These are phyloP conservation scores for Pelargonium fulgidum DNA, from an alignment of 441 rosid species.

Conservation along the genomic window DNA sequence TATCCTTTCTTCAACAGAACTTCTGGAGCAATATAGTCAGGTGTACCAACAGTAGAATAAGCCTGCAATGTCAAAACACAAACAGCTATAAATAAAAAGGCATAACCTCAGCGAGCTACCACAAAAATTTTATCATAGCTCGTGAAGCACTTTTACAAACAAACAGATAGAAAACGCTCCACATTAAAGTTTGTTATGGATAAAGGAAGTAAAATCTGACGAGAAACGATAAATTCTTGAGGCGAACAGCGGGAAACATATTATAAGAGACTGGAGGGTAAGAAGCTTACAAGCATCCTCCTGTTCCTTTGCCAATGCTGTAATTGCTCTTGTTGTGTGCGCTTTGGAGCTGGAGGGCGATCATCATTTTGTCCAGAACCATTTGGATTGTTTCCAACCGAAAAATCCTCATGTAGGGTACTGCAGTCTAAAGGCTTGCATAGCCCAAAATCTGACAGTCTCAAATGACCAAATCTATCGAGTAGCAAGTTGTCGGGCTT, in stretches of 20 bases:
- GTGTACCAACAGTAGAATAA: slow-evolving; percentile 96
- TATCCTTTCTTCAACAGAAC: slow-evolving; percentile 94
- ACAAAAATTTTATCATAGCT: background rate
- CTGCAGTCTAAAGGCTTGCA: slow-evolving; percentile 30
- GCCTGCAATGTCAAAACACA: slow-evolving; percentile 41
- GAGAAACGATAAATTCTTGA: background rate
- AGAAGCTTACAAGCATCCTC: slow-evolving; percentile 23
- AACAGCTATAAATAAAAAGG: background rate
- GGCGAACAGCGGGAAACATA: background rate
- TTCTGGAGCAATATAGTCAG: slow-evolving; percentile 98
- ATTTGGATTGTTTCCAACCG: slow-evolving; percentile 9
- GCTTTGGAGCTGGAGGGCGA: slow-evolving; percentile 3
- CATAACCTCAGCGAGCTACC: background rate
- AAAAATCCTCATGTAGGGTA: slow-evolving; percentile 20
- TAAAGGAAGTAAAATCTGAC: background rate
- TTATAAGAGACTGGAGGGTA: background rate
- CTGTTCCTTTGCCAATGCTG: slow-evolving; percentile 29
- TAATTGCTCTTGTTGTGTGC: slow-evolving; percentile 21
- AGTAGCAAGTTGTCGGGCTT: slow-evolving; percentile 28
- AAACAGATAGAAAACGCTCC: background rate
- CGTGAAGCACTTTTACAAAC: background rate
- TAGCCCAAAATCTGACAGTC: slow-evolving; percentile 29
- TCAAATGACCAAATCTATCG: slow-evolving; percentile 27
- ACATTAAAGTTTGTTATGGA: background rate
- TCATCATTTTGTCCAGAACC: background rate